These are phyloP conservation scores for Pisolithus albus DNA, from an alignment of 768 basidiomycete species.

Conservation along the genomic window DNA sequence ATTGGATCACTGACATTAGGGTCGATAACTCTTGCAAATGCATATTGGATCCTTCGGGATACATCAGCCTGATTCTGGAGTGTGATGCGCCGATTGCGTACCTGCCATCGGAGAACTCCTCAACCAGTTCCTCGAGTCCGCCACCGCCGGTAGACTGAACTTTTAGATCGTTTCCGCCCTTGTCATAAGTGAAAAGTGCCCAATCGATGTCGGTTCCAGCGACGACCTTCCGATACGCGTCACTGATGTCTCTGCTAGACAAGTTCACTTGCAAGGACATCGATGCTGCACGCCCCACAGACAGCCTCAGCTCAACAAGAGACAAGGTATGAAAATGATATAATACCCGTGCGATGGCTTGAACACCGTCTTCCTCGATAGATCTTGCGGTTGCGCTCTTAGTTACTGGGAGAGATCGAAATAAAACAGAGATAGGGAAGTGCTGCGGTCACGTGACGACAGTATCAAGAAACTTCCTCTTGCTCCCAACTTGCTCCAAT, in stretches of 20 bases:
- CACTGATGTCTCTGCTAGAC: constrained; percentile 60
- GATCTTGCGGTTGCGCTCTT: too few relatives aligned
- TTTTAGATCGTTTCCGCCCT: constrained; percentile 78
- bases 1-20: constrained; percentile 53
- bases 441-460: too few relatives aligned
- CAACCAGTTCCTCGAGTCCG: constrained; percentile 86
- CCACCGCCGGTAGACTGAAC: constrained; percentile 80
- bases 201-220: constrained; percentile 64
- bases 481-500: too few relatives aligned
- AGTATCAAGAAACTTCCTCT: too few relatives aligned
- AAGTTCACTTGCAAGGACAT: constrained; percentile 83
- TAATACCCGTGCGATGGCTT: not conserved
- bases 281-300: not conserved
- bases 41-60: constrained; percentile 78
- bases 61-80: constrained; percentile 4
- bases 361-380: not conserved
- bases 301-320: not conserved
- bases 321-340: not conserved
- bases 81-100: constrained; percentile 27
- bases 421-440: too few relatives aligned
- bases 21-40: constrained; percentile 80
- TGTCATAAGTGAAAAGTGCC: constrained; percentile 76
- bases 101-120: constrained; percentile 94
- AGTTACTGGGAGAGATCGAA: too few relatives aligned
- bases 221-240: constrained; percentile 72